Percentiles rank a stretch among this genome's conserved stretches.
These are phyloP conservation scores for Ceratocystis huliohia DNA, from an alignment of 2,329 filamentous ascomycete genomes.

Conservation along the genomic window DNA sequence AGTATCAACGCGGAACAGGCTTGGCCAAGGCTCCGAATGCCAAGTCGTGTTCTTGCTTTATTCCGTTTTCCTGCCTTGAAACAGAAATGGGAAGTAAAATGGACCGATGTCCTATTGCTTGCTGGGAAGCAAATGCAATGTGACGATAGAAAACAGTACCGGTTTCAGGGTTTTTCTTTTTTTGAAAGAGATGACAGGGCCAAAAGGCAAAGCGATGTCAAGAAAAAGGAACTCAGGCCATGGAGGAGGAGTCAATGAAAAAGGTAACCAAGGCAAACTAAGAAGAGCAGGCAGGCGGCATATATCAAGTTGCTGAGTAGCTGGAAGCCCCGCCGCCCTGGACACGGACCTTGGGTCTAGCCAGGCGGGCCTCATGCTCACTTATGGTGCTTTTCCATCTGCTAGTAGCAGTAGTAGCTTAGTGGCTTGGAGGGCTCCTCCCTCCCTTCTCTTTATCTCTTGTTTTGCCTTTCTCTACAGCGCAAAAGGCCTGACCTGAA, in stretches of 20 bases:
- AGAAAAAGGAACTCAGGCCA: no score
- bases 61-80: not conserved
- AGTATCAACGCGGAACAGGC: no score
- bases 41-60: not conserved
- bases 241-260: not conserved
- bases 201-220: not conserved
- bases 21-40: no score
- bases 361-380: not conserved
- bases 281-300: not conserved
- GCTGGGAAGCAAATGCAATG: not conserved
- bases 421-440: not conserved
- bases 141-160: not conserved
- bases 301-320: not conserved
- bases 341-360: not conserved
- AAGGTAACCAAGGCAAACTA: not conserved
- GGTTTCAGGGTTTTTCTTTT: constrained; percentile 2
- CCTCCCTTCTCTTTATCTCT: not conserved
- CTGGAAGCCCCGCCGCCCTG: not conserved
- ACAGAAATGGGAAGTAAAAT: not conserved
- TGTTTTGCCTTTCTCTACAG: not conserved
- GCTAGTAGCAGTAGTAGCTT: no score
- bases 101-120: not conserved
- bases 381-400: no score
- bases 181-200: not conserved
- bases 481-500: not conserved